Evolutionary conservation across 331 rosid species (phyloP), one percentile per base, ranked within the genome.

Genomic region (Phaseolus coccineus): DNA sequence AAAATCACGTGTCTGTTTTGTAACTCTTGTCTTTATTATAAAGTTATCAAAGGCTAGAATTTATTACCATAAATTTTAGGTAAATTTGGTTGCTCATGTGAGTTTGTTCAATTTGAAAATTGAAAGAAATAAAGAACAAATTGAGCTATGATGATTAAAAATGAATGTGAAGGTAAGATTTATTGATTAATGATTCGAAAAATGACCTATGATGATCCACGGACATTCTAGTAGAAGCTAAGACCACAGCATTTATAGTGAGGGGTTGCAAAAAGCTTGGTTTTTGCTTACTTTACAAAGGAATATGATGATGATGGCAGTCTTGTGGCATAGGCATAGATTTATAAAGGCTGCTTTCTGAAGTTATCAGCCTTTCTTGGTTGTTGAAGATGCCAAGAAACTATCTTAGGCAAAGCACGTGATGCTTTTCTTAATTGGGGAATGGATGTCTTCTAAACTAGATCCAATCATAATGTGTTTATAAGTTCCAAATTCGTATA

Each of bases 361-460:
- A 16, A 62, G 15, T 12, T 65, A 71, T 59, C 79, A 80, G 71
- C 74, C 13, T 80, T 81, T 69, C 27, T 7, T 58, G 8, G 66
- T 12, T 69, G 73, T 69, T 73, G 76, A 48, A 46, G 57, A 80
- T 80, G 74, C 69, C 77, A 83, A 47, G 10, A 62, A 47, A 42
- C 68, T 67, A 62, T n/a, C 42, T 59, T 22, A 74, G 57, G 72
- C 44, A 78, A 68, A 78, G 86, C 69, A 78, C 46, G 73, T 64
- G 80, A 64, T 73, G 66, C 80, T 55, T 86, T 83, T 15, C 81
- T 81, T 83, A 11, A 63, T 67, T 14, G 15, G 71, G 58, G 15
- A 15, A 71, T 77, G 19, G 58, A 51, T 46, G 1, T 66, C 16
- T 47, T 67, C 19, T 19, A 77, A 52, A 46, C 35, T 30, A 16